phyloP scores from a whole-genome alignment of 768 basidiomycete species.

The Tylopilus felleus region DNA sequence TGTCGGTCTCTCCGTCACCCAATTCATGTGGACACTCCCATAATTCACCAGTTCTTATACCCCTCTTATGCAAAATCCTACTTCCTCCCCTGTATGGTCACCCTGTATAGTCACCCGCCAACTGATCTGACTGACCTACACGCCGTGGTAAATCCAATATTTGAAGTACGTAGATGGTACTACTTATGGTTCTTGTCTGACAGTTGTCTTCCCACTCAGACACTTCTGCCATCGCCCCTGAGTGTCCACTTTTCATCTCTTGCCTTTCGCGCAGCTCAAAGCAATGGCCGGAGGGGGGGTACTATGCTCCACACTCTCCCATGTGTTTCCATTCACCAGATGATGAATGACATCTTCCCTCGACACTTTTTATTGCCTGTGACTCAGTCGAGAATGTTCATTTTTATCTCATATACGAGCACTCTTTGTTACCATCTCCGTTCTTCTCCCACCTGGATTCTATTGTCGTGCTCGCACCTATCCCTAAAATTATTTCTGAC shows the following conservation, averaged over 20 bases:
- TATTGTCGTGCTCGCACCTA: constrained; percentile 12
- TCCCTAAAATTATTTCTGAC: constrained; percentile 10
- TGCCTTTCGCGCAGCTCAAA: constrained; percentile 78
- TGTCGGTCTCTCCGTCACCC: constrained; percentile 66
- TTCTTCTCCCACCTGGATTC: constrained; percentile 28
- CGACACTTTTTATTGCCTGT: constrained; percentile 20
- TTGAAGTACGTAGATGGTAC: constrained; percentile 63
- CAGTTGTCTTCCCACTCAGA: constrained; percentile 33
- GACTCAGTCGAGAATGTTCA: constrained; percentile 22
- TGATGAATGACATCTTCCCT: constrained; percentile 32
- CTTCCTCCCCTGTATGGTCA: constrained; percentile 45
- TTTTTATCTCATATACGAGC: constrained; percentile 24
- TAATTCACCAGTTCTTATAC: constrained; percentile 37
- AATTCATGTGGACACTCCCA: constrained; percentile 54
- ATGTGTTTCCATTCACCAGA: constrained; percentile 65
- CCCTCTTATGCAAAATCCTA: constrained; percentile 36
- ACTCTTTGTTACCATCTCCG: constrained; percentile 31
- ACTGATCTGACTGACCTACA: constrained; percentile 60
- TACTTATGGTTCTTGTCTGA: constrained; percentile 3
- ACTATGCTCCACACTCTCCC: constrained; percentile 67
- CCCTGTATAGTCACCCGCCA: no score
- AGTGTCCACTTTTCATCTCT: constrained; percentile 40
- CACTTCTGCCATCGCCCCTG: constrained; percentile 49
- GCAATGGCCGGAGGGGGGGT: constrained; percentile 80
- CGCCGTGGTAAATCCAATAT: constrained; percentile 79